Evolutionary conservation across 495 filamentous ascomycete species (phyloP).

Genomic region (Xylaria palmicola): DNA sequence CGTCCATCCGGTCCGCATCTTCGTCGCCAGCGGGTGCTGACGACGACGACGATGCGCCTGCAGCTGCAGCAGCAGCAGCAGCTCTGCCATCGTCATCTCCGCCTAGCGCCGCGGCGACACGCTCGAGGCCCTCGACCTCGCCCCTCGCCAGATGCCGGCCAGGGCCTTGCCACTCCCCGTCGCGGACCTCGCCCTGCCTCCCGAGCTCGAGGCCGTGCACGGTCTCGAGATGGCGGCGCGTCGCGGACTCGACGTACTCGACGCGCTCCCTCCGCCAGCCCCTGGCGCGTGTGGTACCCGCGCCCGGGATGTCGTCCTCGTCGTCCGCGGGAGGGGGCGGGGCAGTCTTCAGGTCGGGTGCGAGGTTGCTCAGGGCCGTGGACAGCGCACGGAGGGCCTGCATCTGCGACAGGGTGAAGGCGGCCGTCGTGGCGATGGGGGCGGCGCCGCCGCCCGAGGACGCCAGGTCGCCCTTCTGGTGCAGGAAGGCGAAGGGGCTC

Average conservation of each 20-base stretch:
- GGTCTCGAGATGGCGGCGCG: slow-evolving; percentile 55
- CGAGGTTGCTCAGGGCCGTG: slow-evolving; percentile 58
- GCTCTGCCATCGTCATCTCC: slow-evolving; percentile 16
- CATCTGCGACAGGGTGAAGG: slow-evolving; percentile 79
- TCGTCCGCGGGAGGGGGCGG: slow-evolving; percentile 20
- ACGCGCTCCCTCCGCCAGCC: slow-evolving; percentile 58
- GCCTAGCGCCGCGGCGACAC: slow-evolving; percentile 42
- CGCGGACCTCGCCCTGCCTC: slow-evolving; percentile 53
- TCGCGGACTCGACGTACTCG: slow-evolving; percentile 74
- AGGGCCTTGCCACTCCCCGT: slow-evolving; percentile 55
- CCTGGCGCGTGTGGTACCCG: slow-evolving; percentile 27
- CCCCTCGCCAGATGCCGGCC: slow-evolving; percentile 38
- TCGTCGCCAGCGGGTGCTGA: slow-evolving; percentile 14
- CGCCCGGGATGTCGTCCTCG: slow-evolving; percentile 23
- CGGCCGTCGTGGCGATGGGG: slow-evolving; percentile 70
- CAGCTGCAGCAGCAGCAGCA: background rate
- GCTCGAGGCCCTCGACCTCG: slow-evolving; percentile 56
- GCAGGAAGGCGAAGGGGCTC: slow-evolving; percentile 52
- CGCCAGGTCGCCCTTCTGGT: slow-evolving; percentile 40
- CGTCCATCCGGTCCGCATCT: slow-evolving; percentile 26
- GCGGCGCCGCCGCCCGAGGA: slow-evolving; percentile 41
- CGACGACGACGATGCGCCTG: background rate
- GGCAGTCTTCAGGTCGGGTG: slow-evolving; percentile 52
- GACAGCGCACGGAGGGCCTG: slow-evolving; percentile 70
- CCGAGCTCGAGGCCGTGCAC: slow-evolving; percentile 57